Evolutionary conservation across 345 rosid genomes (phyloP), one percentile per base, ranked within the genome.

Genomic region (Eucalyptus melliodora): DNA sequence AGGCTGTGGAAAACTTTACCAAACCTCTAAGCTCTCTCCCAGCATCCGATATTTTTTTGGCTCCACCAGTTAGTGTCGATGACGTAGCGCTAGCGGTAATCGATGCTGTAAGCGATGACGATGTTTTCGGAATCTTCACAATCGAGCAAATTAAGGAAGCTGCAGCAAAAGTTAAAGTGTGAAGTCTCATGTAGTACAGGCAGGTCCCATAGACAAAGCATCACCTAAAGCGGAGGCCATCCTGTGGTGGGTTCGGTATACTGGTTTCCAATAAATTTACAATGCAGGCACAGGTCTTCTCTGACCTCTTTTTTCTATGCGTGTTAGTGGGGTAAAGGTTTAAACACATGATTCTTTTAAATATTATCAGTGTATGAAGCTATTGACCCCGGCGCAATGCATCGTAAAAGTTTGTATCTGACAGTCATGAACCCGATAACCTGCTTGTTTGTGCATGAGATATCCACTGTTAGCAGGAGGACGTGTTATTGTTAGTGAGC

Each of bases 131-230:
- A 85, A 88, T 95, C 91, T 95, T 97, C 95, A 96, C 98, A 27
- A 97, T 97, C 8, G 98, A 97, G 89, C 99, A 97, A 93, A 97
- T 97, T 93, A 97, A 97, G 93, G 97, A 97, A 93, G 98, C 96
- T 23, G 98, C 99, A 17, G 94, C 96, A 16, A 95, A 95, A 89
- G 93, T 93, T 88, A 95, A 90, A 91, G 95, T 82, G 2, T 95
- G 90, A 93, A 49, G 62, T 40, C 44, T 11, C 45, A 26, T 56
- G 81, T 19, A n/a, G 53, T 30, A 30, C 89, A n/a, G 81, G 81
- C 89, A 88, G 83, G 60, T 69, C 85, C 47, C 85, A 77, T 77
- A 3, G 16, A 23, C 47, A 77, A 77, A 77, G 47, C 83, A 37
- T 40, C 16, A 2, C 83, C 27, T 77, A 77, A 77, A 27, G 31